Conservation (phyloP, 2,329 filamentous ascomycete genomes). For the Bimuria novae-zelandiae region DNA sequence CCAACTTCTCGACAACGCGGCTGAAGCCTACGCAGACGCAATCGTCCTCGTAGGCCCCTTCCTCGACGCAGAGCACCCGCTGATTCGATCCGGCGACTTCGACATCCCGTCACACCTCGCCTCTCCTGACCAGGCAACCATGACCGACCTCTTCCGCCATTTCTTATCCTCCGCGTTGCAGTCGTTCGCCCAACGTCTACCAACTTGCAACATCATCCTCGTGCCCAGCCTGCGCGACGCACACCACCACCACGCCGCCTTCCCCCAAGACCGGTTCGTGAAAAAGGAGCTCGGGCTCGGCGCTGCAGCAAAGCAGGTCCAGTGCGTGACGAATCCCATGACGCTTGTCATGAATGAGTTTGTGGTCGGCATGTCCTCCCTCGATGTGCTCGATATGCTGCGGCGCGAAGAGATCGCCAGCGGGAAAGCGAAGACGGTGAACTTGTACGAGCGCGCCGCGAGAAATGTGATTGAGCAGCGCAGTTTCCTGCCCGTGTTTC, state of each 20-base stretch:
- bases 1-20: slow-evolving; percentile 77
- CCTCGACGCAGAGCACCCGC: slow-evolving; percentile 86
- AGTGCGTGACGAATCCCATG: slow-evolving; percentile 87
- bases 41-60: slow-evolving; percentile 86
- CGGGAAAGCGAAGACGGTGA: slow-evolving; percentile 59
- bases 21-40: slow-evolving; percentile 74
- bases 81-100: slow-evolving; percentile 66
- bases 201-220: slow-evolving; percentile 79
- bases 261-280: slow-evolving; percentile 76
- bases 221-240: slow-evolving; percentile 82
- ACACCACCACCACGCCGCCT: slow-evolving; percentile 81
- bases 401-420: slow-evolving; percentile 72
- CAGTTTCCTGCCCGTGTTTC: slow-evolving; percentile 89
- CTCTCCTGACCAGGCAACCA: slow-evolving; percentile 72
- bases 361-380: slow-evolving; percentile 77
- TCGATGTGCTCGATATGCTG: slow-evolving; percentile 84
- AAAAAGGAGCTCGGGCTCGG: slow-evolving; percentile 76
- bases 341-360: slow-evolving; percentile 87
- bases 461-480: slow-evolving; percentile 84
- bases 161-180: slow-evolving; percentile 76
- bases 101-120: slow-evolving; percentile 48
- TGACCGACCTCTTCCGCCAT: slow-evolving; percentile 81
- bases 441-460: slow-evolving; percentile 72
- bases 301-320: slow-evolving; percentile 62
- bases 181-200: slow-evolving; percentile 70